phyloP scores from a whole-genome alignment of 139 green algal species.

The Zygnema circumcarinatum region DNA sequence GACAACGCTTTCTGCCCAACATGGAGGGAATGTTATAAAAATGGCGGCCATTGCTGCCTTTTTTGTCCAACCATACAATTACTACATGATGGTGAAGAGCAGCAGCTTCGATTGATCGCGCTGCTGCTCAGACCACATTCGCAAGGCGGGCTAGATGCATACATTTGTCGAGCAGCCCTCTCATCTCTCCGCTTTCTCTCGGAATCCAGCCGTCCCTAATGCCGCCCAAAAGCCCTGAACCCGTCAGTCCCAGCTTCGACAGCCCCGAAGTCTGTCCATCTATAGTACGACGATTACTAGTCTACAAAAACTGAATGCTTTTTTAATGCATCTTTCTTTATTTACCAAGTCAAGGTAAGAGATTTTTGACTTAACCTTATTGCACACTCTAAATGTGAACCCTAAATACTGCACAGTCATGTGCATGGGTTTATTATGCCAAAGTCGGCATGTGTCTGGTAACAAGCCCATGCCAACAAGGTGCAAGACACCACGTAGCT shows the following conservation, averaged over 20 bases:
- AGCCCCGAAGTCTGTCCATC: neutral
- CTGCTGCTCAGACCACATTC: no score
- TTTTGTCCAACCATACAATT: no score
- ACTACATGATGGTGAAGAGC: no score
- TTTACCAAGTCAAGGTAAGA: neutral
- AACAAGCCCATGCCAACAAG: no score
- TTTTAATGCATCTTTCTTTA: neutral
- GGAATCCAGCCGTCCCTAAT: neutral
- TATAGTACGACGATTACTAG: neutral
- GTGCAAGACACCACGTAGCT: no score
- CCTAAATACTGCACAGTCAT: neutral
- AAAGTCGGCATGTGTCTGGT: no score
- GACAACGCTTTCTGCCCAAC: neutral
- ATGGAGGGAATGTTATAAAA: no score
- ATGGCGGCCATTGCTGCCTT: no score
- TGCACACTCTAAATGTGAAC: neutral
- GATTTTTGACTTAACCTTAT: neutral
- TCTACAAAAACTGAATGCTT: neutral
- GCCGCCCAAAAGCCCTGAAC: neutral
- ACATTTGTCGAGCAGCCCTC: neutral
- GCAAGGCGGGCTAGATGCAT: no score
- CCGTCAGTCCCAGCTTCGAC: neutral
- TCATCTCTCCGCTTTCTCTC: neutral
- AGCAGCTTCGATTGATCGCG: no score
- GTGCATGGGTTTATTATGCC: neutral